Base-by-base conservation (phyloP, 495 filamentous ascomycete genomes). In the Xylaria bambusicola region DNA sequence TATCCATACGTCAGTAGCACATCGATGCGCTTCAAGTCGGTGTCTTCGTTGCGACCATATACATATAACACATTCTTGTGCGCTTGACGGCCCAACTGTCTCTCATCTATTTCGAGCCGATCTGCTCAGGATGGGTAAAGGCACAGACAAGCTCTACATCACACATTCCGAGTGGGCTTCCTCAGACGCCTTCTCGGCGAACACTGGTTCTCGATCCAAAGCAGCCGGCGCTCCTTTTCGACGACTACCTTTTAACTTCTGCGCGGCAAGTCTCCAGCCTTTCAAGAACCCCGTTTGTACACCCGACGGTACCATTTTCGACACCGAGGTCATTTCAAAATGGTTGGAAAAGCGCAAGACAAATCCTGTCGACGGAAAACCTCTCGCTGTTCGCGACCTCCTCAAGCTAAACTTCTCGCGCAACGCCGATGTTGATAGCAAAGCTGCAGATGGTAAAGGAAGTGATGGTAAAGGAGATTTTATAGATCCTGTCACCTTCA, bases 121-220 rank as follows among this genome's bases (percentile, higher is more conserved):
- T 33, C 10, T 10, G 29, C 10, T 15, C 5, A 62, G 38, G 52
- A 80, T 80, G 77, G 76, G 75, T 17, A 80, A 78, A 75, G 78
- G 80, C 49, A 86, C 84, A 27, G 84, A 88, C 71, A 93, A 93
- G 71, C 82, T 93, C 60, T 93, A 95, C 73, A 97, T 97, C 68
- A 97, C 93, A 38, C 93, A 97, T 71, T 91, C 87, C 53, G 93
- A 97, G 78, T 97, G 93, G 93, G 87, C 91, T n/a, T 94, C 90
- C 12, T 84, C 86, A 33, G 91, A 96, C 71, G 88, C 89, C 50
- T 94, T 86, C 75, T 87, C 87, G 23, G 88, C 91, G 62, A 88
- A 86, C 57, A 86, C 88, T 15, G 81, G 81, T 15, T 81, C 80
- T 33, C 80, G 80, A 60, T 71, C 77, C 3, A 64, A 70, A 15